phyloP scores from a whole-genome alignment of 257 asterid species.

The Craterostigma plantagineum region DNA sequence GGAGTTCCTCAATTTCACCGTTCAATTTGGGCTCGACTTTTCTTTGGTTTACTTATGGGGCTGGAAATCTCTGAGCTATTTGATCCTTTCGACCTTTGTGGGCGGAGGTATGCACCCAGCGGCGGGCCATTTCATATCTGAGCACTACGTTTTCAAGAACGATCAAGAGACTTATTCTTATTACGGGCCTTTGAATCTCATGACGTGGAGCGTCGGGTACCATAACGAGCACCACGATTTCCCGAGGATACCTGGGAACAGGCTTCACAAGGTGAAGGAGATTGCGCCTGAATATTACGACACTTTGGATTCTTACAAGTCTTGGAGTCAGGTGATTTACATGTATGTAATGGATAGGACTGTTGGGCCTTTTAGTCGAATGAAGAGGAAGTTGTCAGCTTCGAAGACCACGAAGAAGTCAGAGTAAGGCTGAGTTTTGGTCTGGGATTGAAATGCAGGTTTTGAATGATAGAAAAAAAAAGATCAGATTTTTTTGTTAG shows the following conservation, averaged over 20 bases:
- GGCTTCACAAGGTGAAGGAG: constrained; percentile 82
- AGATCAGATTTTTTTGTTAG: too few species aligned
- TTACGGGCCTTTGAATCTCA: constrained; percentile 69
- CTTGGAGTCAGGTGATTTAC: constrained; percentile 90
- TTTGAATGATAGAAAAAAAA: too few species aligned
- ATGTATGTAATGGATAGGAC: constrained; percentile 64
- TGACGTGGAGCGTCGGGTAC: constrained; percentile 89
- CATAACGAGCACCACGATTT: constrained; percentile 97
- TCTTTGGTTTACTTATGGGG: constrained; percentile 53
- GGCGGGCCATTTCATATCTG: constrained; percentile 95
- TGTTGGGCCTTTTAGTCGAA: constrained; percentile 76
- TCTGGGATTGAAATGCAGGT: too few species aligned
- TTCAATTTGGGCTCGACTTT: constrained; percentile 59
- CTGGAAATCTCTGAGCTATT: constrained; percentile 60
- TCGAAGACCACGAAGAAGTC: constrained; percentile 22
- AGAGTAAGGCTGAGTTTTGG: constrained; percentile 15
- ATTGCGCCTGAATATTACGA: constrained; percentile 79
- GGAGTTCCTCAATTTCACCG: constrained; percentile 51
- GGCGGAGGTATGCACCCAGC: constrained; percentile 97
- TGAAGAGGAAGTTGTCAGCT: constrained; percentile 51
- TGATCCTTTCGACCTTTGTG: constrained; percentile 74
- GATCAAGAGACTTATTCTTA: constrained; percentile 86
- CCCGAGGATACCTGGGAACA: constrained; percentile 82
- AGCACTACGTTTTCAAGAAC: constrained; percentile 59
- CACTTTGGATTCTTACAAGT: constrained; percentile 36